Percentiles rank a stretch among this genome's conserved stretches.
Evolutionary conservation across 2,329 filamentous ascomycete species (phyloP).

Genomic region (Colletotrichum sp.): DNA sequence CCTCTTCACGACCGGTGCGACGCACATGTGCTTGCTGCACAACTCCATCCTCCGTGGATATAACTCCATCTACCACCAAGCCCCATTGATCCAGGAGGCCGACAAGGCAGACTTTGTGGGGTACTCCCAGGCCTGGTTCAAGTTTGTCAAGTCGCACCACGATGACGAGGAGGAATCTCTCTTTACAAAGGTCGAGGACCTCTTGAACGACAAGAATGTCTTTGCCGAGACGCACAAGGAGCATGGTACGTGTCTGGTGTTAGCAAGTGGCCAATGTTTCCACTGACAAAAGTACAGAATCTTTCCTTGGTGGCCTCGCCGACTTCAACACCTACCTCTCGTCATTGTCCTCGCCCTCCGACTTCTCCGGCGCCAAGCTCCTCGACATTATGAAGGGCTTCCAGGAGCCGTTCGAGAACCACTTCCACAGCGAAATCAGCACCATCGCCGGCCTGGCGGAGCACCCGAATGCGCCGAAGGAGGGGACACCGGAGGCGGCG

Average conservation of each 20-base stretch:
- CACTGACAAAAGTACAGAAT: slow-evolving; percentile 28
- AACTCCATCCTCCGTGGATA: slow-evolving; percentile 68
- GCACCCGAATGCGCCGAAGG: slow-evolving; percentile 55
- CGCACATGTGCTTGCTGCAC: slow-evolving; percentile 67
- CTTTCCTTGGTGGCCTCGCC: slow-evolving; percentile 57
- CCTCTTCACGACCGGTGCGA: slow-evolving; percentile 63
- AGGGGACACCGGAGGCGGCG: slow-evolving; percentile 48
- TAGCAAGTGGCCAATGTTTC: neutral
- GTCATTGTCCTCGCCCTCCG: slow-evolving; percentile 42
- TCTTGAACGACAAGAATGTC: slow-evolving; percentile 55
- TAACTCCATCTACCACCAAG: slow-evolving; percentile 68
- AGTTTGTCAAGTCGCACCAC: slow-evolving; percentile 65
- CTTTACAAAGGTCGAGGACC: slow-evolving; percentile 59
- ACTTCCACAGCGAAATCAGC: slow-evolving; percentile 61
- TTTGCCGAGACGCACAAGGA: slow-evolving; percentile 60
- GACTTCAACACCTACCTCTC: slow-evolving; percentile 59
- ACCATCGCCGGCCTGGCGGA: slow-evolving; percentile 55
- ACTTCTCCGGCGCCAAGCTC: slow-evolving; percentile 51
- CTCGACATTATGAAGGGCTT: slow-evolving; percentile 56
- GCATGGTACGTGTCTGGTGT: slow-evolving; percentile 49
- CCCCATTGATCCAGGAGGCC: slow-evolving; percentile 52
- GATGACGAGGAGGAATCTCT: slow-evolving; percentile 63
- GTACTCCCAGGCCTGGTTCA: slow-evolving; percentile 63
- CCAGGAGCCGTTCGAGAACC: slow-evolving; percentile 53
- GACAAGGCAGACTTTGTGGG: slow-evolving; percentile 63